phyloP scores from a whole-genome alignment of 805 yeast genomes.

The Saturnispora quitensis region DNA sequence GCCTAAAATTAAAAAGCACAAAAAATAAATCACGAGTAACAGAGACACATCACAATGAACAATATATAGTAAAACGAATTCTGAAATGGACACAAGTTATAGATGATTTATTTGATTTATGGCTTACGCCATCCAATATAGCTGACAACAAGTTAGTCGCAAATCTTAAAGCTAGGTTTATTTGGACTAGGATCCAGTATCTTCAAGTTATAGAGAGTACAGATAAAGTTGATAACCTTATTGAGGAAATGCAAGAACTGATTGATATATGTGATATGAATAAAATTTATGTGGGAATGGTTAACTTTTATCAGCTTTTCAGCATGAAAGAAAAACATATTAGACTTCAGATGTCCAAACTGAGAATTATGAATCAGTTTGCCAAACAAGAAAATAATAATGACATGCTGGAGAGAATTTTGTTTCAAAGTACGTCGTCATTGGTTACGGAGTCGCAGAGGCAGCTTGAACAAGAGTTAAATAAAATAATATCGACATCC shows the following conservation, averaged over 20 bases:
- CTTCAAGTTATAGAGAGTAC: conserved; percentile 28
- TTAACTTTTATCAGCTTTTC: conserved; percentile 56
- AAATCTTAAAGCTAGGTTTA: conserved; percentile 27
- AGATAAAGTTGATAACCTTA: conserved; percentile 27
- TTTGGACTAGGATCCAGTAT: conserved; percentile 42
- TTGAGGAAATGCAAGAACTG: conserved; percentile 22
- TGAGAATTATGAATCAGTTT: conserved; percentile 60
- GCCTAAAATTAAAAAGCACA: conserved; percentile 18
- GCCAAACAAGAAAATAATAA: conserved; percentile 36
- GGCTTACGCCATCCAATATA: background rate
- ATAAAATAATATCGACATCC: conserved; percentile 50
- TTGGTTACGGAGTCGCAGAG: conserved; percentile 22
- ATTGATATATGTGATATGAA: conserved; percentile 17
- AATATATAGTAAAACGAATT: conserved; percentile 34
- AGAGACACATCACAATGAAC: conserved; percentile 31
- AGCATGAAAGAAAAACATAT: conserved; percentile 41
- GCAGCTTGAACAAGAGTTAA: conserved; percentile 41
- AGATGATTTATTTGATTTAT: conserved; percentile 20
- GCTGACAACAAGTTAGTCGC: background rate
- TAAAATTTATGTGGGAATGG: conserved; percentile 32
- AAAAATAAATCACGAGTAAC: conserved; percentile 12
- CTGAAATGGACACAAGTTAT: conserved; percentile 39
- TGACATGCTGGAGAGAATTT: conserved; percentile 19
- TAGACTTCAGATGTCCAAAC: conserved; percentile 56
- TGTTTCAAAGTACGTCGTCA: conserved; percentile 14